Conservation (phyloP, 2,329 filamentous ascomycete genomes). For the Teratosphaeria zuluensis region DNA sequence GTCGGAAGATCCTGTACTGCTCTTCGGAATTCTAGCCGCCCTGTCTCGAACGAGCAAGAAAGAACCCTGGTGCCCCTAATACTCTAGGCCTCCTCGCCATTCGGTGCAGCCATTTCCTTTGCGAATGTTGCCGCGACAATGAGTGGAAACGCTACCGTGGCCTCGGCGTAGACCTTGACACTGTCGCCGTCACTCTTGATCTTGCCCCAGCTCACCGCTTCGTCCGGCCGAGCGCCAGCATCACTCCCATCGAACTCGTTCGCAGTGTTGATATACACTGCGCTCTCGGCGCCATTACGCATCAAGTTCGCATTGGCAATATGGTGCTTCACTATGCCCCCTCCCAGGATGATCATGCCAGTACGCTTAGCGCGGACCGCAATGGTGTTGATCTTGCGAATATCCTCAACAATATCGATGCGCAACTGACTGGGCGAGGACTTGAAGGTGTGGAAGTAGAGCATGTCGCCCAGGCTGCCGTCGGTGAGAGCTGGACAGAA, state of each 20-base stretch:
- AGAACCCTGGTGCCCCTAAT: not conserved
- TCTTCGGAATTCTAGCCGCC: not conserved
- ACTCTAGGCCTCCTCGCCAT: not conserved
- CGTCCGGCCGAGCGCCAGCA: slow-evolving; percentile 86
- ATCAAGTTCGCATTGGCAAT: slow-evolving; percentile 96
- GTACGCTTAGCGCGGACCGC: slow-evolving; percentile 77
- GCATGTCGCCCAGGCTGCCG: slow-evolving; percentile 91
- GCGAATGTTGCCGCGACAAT: slow-evolving; percentile 60
- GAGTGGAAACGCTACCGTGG: slow-evolving; percentile 56
- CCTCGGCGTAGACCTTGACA: slow-evolving; percentile 75
- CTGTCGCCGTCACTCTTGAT: slow-evolving; percentile 81
- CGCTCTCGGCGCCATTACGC: slow-evolving; percentile 93
- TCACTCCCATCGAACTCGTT: slow-evolving; percentile 98
- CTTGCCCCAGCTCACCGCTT: slow-evolving; percentile 98
- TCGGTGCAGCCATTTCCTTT: slow-evolving; percentile 16
- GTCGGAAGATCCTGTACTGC: not conserved
- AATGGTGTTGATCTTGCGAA: slow-evolving; percentile 85
- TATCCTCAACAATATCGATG: slow-evolving; percentile 89
- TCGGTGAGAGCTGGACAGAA: slow-evolving; percentile 96
- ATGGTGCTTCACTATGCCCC: slow-evolving; percentile 94
- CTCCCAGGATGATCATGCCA: slow-evolving; percentile 92
- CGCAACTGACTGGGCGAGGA: slow-evolving; percentile 69
- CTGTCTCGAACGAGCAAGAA: not conserved
- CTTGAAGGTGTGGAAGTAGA: slow-evolving; percentile 97
- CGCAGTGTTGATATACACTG: slow-evolving; percentile 94